Base-by-base conservation (phyloP, 2,329 filamentous ascomycete species). In the Knufia petricola region DNA sequence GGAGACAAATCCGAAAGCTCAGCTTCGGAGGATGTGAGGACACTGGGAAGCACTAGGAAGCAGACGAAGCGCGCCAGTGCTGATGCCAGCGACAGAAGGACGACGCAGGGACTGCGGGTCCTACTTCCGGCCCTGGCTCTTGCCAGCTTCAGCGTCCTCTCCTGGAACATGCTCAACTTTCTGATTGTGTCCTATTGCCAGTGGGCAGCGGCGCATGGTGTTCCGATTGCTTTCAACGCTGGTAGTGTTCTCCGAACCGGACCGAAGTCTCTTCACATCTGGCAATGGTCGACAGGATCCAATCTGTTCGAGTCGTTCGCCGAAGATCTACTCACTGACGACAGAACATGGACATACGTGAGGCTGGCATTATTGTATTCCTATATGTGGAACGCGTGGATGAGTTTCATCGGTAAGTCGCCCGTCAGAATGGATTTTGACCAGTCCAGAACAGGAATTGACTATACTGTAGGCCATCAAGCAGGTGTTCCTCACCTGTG, bases 401-500 rank as follows among this genome's bases (percentile, higher is more conserved):
- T 55, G 53, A 48, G 43, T 36, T 23, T 51, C 4, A 32, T 52
- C 44, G 53, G 53, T 55, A 43, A 48, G 30, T 20, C 8, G 26
- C 26, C 26, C n/a, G n/a, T n/a, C n/a, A n/a, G n/a, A n/a, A n/a
- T 13, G n/a, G 48, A 21, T 9, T 39, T 12, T 4, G 17, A 12
- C 7, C 17, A 4, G 21, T 12, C 17, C 15, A 21, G 21, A 19
- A 21, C 20, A n/a, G 28, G 13, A 2, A 4, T 23, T 43, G 23
- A 43, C 21, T 30, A 15, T 30, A 13, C 13, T 38, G 30, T 47
- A 71, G 69, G 67, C 19, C 71, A 72, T 38, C 69, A 77, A 54
- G 73, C 78, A 48, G 73, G 72, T 15, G 74, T 83, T 9, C 70
- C 75, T 0, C 64, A 72, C 45, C 64, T 77, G 1, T 73, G 75